Conservation (phyloP, 495 filamentous ascomycete species). For the Podospora sp. region DNA sequence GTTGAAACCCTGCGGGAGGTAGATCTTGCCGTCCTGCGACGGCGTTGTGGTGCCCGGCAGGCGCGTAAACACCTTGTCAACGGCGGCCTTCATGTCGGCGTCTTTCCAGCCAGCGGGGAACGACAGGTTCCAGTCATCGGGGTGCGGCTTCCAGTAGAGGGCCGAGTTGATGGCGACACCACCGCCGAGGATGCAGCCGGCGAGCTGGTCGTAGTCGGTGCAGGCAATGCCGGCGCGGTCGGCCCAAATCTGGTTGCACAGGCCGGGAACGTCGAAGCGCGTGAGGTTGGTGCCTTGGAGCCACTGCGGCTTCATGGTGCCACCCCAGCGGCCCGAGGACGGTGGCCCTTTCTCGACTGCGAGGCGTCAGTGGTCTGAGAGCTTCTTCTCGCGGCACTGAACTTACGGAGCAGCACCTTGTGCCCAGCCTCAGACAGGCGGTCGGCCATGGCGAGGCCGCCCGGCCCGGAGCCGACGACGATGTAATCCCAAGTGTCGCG, state of each 20-base stretch:
- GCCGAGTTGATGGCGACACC: conserved; percentile 69
- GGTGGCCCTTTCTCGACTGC: conserved; percentile 60
- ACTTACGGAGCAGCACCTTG: conserved; percentile 53
- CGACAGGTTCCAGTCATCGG: conserved; percentile 65
- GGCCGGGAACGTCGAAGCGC: conserved; percentile 71
- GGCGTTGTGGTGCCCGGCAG: conserved; percentile 67
- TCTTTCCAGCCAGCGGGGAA: conserved; percentile 72
- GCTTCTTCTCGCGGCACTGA: too few relatives aligned
- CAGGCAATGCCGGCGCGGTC: conserved; percentile 62
- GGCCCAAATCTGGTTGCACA: conserved; percentile 66
- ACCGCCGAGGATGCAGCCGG: conserved; percentile 72
- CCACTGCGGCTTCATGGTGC: conserved; percentile 58
- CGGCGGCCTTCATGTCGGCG: conserved; percentile 58
- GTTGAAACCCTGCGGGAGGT: conserved; percentile 63
- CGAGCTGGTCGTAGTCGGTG: conserved; percentile 66
- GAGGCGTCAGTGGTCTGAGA: too few relatives aligned
- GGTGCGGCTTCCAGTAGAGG: conserved; percentile 48
- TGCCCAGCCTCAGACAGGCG: conserved; percentile 61
- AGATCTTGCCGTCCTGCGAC: conserved; percentile 64
- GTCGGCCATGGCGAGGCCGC: conserved; percentile 62
- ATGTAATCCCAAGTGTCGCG: conserved; percentile 62
- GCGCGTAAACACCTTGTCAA: conserved; percentile 61
- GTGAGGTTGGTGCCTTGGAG: conserved; percentile 65
- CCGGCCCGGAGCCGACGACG: conserved; percentile 62
- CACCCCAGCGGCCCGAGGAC: conserved; percentile 58